Conservation (phyloP, 176 grass and related monocot species). For the Ensete glaucum region DNA sequence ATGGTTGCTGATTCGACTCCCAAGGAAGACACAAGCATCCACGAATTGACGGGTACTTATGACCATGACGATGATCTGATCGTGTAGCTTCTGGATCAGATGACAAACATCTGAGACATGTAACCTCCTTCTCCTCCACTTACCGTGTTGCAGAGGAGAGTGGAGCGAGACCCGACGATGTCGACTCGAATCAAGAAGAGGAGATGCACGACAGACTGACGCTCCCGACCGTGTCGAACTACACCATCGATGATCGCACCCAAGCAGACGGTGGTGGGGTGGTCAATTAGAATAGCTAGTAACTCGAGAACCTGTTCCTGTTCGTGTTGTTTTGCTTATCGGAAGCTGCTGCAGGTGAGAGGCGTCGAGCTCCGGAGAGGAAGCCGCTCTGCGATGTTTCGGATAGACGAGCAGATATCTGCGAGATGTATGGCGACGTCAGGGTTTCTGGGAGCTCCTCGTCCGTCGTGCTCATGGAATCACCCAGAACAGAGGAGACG, state of each 20-base stretch:
- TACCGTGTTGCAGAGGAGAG: neutral
- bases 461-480: slow-evolving; percentile 31
- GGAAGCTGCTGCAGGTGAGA: neutral
- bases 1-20: neutral
- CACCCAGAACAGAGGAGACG: neutral
- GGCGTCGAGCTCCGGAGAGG: slow-evolving; percentile 10
- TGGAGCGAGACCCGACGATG: neutral
- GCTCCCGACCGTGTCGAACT: neutral
- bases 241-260: neutral
- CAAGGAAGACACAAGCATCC: neutral
- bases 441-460: slow-evolving; percentile 52
- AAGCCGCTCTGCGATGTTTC: slow-evolving; percentile 55
- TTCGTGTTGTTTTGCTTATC: too few species aligned
- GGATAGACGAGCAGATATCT: slow-evolving; percentile 51
- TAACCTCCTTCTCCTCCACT: neutral
- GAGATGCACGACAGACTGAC: neutral
- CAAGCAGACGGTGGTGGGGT: neutral
- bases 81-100: neutral
- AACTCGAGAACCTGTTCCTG: too few species aligned
- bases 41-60: neutral
- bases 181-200: neutral
- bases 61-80: neutral
- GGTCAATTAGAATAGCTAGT: too few species aligned
- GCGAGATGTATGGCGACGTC: slow-evolving; percentile 64
- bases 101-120: neutral